Percentiles rank a stretch among this genome's conserved stretches.
These are phyloP conservation scores for Cryomyces minteri DNA, from an alignment of 495 filamentous ascomycete genomes.

Conservation along the genomic window DNA sequence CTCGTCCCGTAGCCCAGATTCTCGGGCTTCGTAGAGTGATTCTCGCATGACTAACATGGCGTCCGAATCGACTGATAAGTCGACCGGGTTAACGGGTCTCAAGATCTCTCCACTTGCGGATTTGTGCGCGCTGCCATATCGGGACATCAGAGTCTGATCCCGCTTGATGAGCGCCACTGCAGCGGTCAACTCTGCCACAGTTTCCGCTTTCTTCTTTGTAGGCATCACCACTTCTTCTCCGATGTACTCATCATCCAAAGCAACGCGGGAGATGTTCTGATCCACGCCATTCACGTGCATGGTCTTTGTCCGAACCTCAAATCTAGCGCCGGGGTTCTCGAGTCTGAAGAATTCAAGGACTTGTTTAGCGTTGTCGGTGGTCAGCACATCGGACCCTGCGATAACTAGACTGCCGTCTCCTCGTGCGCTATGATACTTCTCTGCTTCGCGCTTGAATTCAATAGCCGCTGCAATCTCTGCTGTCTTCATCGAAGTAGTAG, in stretches of 20 bases:
- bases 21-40: slow-evolving; percentile 15
- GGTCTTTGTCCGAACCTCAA: slow-evolving; percentile 15
- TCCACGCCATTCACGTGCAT: not conserved
- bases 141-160: slow-evolving; percentile 18
- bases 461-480: slow-evolving; percentile 1
- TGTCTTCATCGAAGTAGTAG: not conserved
- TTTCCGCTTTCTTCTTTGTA: slow-evolving; percentile 21
- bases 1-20: slow-evolving; percentile 24
- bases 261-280: slow-evolving; percentile 11
- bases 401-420: slow-evolving; percentile 20
- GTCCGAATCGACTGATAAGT: slow-evolving; percentile 19
- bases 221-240: slow-evolving; percentile 20
- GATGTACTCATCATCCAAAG: slow-evolving; percentile 17
- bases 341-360: slow-evolving; percentile 27
- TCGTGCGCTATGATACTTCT: slow-evolving; percentile 22
- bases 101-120: slow-evolving; percentile 24
- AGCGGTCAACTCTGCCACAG: slow-evolving; percentile 22
- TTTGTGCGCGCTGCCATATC: slow-evolving; percentile 22
- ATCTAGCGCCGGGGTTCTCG: slow-evolving; percentile 7
- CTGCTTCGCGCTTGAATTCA: slow-evolving; percentile 20
- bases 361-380: slow-evolving; percentile 20
- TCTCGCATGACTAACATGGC: slow-evolving; percentile 24
- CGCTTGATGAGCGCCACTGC: slow-evolving; percentile 21
- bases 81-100: slow-evolving; percentile 15
- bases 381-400: slow-evolving; percentile 21